phyloP scores from a whole-genome alignment of 352 stramenopile genomes.

The Phytophthora litchii region DNA sequence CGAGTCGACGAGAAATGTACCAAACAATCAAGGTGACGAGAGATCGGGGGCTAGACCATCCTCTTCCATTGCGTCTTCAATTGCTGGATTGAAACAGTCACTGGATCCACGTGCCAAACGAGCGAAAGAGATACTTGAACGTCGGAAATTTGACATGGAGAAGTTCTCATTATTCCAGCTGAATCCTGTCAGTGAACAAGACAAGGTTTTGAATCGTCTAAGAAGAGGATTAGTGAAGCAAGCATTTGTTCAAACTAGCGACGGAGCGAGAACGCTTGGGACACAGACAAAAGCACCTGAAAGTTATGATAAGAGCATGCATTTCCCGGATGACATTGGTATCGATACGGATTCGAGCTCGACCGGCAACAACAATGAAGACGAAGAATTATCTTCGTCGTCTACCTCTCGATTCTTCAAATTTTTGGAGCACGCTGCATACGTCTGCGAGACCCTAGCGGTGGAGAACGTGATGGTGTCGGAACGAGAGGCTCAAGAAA shows the following conservation, averaged over 20 bases:
- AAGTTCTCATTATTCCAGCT: constrained; percentile 74
- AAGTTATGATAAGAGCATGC: constrained; percentile 59
- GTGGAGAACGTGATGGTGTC: constrained; percentile 56
- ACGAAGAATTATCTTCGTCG: constrained; percentile 20
- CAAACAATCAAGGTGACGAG: constrained; percentile 13
- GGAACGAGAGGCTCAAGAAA: constrained; percentile 9
- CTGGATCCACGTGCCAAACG: constrained; percentile 66
- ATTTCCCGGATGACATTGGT: constrained; percentile 79
- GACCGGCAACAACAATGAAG: constrained; percentile 5
- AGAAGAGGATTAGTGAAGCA: constrained; percentile 58
- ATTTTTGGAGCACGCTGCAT: constrained; percentile 64
- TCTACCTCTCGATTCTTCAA: constrained; percentile 61
- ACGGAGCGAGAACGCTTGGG: constrained; percentile 49
- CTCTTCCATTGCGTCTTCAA: constrained; percentile 62
- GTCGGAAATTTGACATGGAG: constrained; percentile 66
- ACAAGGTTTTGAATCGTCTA: constrained; percentile 59
- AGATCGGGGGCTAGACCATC: constrained; percentile 7
- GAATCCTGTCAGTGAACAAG: constrained; percentile 58
- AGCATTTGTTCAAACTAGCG: constrained; percentile 63
- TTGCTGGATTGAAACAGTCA: constrained; percentile 73
- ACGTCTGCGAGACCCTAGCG: constrained; percentile 60
- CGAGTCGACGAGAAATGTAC: constrained; percentile 15
- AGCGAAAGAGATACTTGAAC: constrained; percentile 67
- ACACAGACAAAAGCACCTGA: constrained; percentile 61
- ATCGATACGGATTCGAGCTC: constrained; percentile 42